Evolutionary conservation across 1,284 basidiomycete genomes (phyloP), one percentile per base, ranked within the genome.

Genomic region (Grifola frondosa): DNA sequence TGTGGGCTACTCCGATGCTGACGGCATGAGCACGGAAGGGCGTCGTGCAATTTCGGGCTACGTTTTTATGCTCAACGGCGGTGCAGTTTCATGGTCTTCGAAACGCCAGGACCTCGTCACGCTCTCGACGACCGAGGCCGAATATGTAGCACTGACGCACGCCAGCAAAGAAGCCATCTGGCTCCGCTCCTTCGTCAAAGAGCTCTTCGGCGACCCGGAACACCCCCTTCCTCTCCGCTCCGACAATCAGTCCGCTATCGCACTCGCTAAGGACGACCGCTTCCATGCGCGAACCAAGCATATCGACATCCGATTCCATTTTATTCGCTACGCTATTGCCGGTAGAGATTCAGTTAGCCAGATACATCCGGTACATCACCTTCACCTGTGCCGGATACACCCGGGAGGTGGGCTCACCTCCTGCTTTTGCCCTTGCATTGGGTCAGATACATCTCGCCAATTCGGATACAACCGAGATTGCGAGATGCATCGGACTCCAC

Each of bases 1-100:
- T 0, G 16, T 56, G 72, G 66, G 0, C 2, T 77, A 62, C 45
- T 61, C 64, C 3, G 74, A 78, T 50, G 63, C 72, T 0, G 68
- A 57, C 31, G 50, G 53, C 16, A 59, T 61, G 29, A 19, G 37
- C 21, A 21, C 24, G 42, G 55, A 64, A 29, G 61, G 54, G 9
- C 40, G 54, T 0, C 30, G 50, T 6, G 69, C 65, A 1, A 63
- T 67, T 6, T 66, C 62, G 10, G 69, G 71, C 0, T 69, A 66
- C 40, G 48, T 53, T 10, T 66, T 66, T 43, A 53, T 46, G 13
- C 31, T 62, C 13, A 20, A 43, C 21, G 53, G 56, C 6, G 42
- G 42, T 2, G 37, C 42, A 6, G 29, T 44, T 4, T 39, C 42
- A n/a, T 44, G 40, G 40, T 19, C 15, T 16, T 42, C 33, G 4